phyloP scores from a whole-genome alignment of 2,329 filamentous ascomycete species.

The Penicillium oxalicum region DNA sequence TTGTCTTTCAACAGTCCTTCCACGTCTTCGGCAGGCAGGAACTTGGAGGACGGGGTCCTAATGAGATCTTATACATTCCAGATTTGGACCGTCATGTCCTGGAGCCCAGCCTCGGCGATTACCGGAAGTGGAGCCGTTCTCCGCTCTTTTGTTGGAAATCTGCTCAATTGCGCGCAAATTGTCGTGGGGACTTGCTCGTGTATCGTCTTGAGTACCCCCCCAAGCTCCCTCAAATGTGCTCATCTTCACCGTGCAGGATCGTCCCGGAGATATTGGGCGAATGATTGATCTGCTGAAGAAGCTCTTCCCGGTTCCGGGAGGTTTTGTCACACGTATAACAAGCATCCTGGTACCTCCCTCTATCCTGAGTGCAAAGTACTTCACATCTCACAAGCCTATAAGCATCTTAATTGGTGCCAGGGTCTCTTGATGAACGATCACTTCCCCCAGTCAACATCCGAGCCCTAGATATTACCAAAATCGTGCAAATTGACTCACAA shows the following conservation, averaged over 20 bases:
- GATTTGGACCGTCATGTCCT: not conserved
- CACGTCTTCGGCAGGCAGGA: too few species aligned
- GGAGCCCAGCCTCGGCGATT: not conserved
- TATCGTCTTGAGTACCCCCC: not conserved
- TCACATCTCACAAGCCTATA: too few species aligned
- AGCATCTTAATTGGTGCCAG: not conserved
- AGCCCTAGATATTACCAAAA: too few species aligned
- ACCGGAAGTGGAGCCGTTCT: conserved; percentile 5
- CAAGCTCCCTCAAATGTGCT: not conserved
- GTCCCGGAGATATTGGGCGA: too few species aligned
- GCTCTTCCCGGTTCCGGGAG: too few species aligned
- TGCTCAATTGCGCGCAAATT: conserved; percentile 17
- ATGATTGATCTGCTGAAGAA: too few species aligned
- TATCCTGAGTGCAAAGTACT: too few species aligned
- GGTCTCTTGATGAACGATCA: not conserved
- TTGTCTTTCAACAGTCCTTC: too few species aligned
- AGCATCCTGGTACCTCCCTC: too few species aligned
- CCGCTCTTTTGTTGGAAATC: conserved; percentile 7
- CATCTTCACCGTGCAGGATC: too few species aligned
- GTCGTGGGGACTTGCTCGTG: not conserved
- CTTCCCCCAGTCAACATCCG: not conserved
- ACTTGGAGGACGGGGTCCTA: too few species aligned
- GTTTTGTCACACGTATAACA: too few species aligned
- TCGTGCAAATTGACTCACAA: not conserved
- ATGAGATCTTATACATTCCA: conserved; percentile 4